Percentiles rank a stretch among this genome's conserved stretches.
phyloP scores from a whole-genome alignment of 495 filamentous ascomycete species.

The Glonium stellatum region DNA sequence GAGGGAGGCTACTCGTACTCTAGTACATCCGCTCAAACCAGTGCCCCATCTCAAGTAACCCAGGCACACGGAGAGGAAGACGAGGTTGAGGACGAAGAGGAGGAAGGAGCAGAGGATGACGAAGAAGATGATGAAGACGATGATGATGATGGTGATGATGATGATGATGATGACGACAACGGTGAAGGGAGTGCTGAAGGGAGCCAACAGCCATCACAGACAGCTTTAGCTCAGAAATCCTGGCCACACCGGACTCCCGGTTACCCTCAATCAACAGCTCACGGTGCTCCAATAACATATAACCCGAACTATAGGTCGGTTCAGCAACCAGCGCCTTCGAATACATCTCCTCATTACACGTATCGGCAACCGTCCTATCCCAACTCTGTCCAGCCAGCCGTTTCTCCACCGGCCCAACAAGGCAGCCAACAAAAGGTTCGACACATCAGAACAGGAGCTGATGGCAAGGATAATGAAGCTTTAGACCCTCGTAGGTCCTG shows the following conservation, averaged over 20 bases:
- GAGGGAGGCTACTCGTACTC: too few species aligned
- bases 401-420: background rate
- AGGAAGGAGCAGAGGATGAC: background rate
- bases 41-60: background rate
- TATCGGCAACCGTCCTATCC: too few species aligned
- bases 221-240: background rate
- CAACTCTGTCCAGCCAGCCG: background rate
- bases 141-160: background rate
- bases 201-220: too few species aligned
- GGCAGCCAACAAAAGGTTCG: background rate
- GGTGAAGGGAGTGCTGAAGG: background rate
- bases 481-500: constrained; percentile 7
- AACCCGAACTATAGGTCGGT: background rate
- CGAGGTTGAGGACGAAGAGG: background rate
- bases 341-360: background rate
- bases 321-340: background rate
- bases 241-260: background rate
- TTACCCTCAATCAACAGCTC: background rate
- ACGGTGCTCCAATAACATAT: too few species aligned
- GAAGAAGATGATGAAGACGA: background rate
- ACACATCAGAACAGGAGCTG: background rate
- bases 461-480: background rate
- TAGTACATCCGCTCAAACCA: too few species aligned
- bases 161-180: background rate
- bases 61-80: background rate